Conservation (phyloP, 345 rosid species). For the Lumnitzera littorea region DNA sequence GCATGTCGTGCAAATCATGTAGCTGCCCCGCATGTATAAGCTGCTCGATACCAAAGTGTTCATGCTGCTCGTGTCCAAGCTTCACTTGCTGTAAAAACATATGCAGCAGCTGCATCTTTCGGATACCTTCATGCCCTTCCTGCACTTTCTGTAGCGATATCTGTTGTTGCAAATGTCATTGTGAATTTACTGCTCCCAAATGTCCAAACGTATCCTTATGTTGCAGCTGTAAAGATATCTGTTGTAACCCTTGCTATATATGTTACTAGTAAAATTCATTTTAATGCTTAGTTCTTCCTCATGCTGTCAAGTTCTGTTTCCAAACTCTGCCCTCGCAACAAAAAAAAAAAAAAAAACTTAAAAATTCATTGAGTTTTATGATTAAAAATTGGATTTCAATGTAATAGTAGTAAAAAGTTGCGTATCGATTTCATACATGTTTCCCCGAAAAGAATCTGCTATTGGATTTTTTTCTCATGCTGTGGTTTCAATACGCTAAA, state of each 20-base stretch:
- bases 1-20: slow-evolving; percentile 15
- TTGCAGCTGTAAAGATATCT: slow-evolving; percentile 31
- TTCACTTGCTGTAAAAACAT: slow-evolving; percentile 30
- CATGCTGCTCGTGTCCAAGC: slow-evolving; percentile 29
- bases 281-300: slow-evolving; percentile 8
- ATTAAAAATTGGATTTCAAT: too few relatives aligned
- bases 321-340: not conserved
- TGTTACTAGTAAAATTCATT: slow-evolving; percentile 26
- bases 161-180: slow-evolving; percentile 22
- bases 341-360: not conserved
- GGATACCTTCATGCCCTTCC: not conserved
- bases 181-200: slow-evolving; percentile 41
- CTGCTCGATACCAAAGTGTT: slow-evolving; percentile 29
- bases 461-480: too few relatives aligned
- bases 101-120: slow-evolving; percentile 24
- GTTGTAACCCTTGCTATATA: slow-evolving; percentile 51
- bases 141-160: too few relatives aligned
- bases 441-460: too few relatives aligned
- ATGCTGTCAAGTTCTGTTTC: slow-evolving; percentile 7
- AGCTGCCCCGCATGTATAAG: slow-evolving; percentile 12
- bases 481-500: too few relatives aligned
- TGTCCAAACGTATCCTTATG: slow-evolving; percentile 36
- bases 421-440: too few relatives aligned
- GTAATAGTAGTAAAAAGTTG: too few relatives aligned
- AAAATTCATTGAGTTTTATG: not conserved